These are phyloP conservation scores for Lipomyces kockii DNA, from an alignment of 805 yeast genomes.

Conservation along the genomic window DNA sequence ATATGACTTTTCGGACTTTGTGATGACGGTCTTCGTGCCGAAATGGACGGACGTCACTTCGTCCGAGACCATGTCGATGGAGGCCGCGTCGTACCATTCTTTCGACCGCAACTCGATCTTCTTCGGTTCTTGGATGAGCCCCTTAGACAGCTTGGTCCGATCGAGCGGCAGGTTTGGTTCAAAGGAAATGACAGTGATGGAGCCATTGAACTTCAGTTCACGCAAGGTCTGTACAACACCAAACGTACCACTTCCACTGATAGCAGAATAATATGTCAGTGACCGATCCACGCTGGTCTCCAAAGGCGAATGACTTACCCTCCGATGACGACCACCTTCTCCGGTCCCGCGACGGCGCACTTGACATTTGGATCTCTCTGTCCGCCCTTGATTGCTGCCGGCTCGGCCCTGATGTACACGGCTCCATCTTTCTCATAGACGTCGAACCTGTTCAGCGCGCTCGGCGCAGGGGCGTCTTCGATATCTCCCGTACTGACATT, in stretches of 20 bases:
- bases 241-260: constrained; percentile 16
- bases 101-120: constrained; percentile 13
- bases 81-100: constrained; percentile 13
- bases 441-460: constrained; percentile 10
- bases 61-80: constrained; percentile 6
- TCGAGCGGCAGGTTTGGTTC: constrained; percentile 16
- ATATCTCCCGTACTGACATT: constrained; percentile 14
- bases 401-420: constrained; percentile 13
- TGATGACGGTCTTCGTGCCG: constrained; percentile 8
- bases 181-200: constrained; percentile 13
- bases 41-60: constrained; percentile 12
- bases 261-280: constrained; percentile 5
- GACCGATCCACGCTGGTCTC: constrained; percentile 4
- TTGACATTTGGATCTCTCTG: constrained; percentile 8
- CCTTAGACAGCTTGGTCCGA: constrained; percentile 20
- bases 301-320: constrained; percentile 4
- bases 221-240: constrained; percentile 15
- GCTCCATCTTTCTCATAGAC: constrained; percentile 11
- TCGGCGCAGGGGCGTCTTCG: constrained; percentile 21
- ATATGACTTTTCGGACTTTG: background rate
- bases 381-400: constrained; percentile 4
- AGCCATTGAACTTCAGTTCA: constrained; percentile 7
- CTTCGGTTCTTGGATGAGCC: constrained; percentile 12
- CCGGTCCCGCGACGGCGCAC: constrained; percentile 5
- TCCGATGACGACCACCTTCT: constrained; percentile 10